phyloP scores from a whole-genome alignment of 805 yeast genomes.

The Yamadazyma kitorensis region DNA sequence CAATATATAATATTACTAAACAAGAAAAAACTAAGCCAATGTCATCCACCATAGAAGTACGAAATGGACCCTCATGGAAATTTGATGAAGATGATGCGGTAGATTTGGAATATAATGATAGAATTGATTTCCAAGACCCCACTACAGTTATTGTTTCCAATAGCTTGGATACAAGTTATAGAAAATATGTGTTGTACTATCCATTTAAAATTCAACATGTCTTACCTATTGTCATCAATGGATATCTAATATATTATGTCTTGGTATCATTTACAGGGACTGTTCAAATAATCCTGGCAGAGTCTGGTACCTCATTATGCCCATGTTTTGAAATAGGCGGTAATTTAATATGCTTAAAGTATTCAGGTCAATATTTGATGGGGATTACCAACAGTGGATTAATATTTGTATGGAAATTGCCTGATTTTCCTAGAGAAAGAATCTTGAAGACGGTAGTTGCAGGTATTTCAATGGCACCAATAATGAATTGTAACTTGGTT shows the following conservation, averaged over 20 bases:
- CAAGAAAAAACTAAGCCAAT: conserved; percentile 10
- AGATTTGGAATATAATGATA: conserved; percentile 31
- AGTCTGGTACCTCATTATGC: conserved; percentile 42
- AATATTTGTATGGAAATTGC: conserved; percentile 50
- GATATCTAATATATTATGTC: conserved; percentile 43
- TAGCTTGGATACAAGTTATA: conserved; percentile 26
- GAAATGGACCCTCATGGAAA: conserved; percentile 43
- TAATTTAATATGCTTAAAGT: conserved; percentile 37
- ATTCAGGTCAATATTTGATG: conserved; percentile 32
- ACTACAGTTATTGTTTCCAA: conserved; percentile 46
- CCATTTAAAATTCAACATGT: conserved; percentile 50
- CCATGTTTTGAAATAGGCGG: conserved; percentile 55
- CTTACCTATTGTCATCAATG: conserved; percentile 32
- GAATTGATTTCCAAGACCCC: conserved; percentile 45
- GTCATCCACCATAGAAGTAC: conserved; percentile 35
- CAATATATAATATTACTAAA: conserved; percentile 1
- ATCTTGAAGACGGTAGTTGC: conserved; percentile 29
- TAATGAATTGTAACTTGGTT: conserved; percentile 36
- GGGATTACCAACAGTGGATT: conserved; percentile 51
- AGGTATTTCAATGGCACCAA: conserved; percentile 52
- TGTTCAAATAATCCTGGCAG: conserved; percentile 42
- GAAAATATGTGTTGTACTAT: conserved; percentile 37
- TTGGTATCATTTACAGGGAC: conserved; percentile 60
- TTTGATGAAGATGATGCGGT: conserved; percentile 35
- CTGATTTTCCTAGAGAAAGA: conserved; percentile 13